Base-by-base conservation (phyloP, 1,284 basidiomycete species). In the Heliocybe sulcata region DNA sequence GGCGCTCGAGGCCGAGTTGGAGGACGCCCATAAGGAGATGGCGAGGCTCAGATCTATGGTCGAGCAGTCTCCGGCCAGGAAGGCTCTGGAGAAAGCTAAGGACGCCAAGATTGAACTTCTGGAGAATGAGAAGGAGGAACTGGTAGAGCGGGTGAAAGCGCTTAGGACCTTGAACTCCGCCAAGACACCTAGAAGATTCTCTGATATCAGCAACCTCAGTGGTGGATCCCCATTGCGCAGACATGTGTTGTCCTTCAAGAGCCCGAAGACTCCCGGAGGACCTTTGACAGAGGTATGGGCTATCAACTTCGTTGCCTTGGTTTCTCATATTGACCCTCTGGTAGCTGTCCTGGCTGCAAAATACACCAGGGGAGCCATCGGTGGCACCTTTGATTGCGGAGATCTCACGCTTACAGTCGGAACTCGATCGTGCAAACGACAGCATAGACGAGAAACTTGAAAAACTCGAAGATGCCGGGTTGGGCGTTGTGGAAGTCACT, bases 361-460 rank as follows among this genome's bases (percentile, higher is more conserved):
- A 76, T 26, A 75, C 74, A 4, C 71, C 75, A 12, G 64, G 68
- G 12, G 85, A 86, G 58, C 70, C 76, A 2, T 72, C 76, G 8
- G 67, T 77, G 1, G 72, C 81, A 14, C 84, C 83, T 42, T 68
- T 90, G 23, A 60, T 89, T 20, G 69, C 75, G 8, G 85, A 90
- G 65, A 85, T 90, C 52, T 73, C 71, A 38, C 79, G 84, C 25
- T 68, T 90, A 52, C 86, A 90, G 60, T 71, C 72, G 12, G 83
- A 92, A 59, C 81, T 94, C 19, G 83, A 87, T 58, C 73, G 67
- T 1, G 90, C 90, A 2, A 92, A 93, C 66, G 82, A 88, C 45
- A 87, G 80, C 61, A 87, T 94, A 51, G 91, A 94, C 61, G 83
- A 90, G 62, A 92, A 92, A 67, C 75, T 94, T 9, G 87, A 90